Base-by-base conservation (phyloP, 129 eudicot genomes). In the Chrysanthemum seticuspe region DNA sequence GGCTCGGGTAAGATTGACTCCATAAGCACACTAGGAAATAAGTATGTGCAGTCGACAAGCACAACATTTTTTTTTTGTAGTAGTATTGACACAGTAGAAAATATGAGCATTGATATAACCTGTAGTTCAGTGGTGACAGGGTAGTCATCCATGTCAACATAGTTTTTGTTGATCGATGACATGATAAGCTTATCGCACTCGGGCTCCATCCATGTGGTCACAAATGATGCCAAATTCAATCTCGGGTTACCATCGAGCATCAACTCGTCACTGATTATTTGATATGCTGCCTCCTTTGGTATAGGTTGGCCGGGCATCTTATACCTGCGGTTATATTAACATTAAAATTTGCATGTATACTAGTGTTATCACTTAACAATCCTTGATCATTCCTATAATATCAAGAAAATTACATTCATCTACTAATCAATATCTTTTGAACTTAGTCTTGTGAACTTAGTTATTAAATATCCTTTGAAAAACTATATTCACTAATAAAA, bases 111-210 rank as follows among this genome's bases (percentile, higher is more conserved):
- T 13, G 2, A 49, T 50, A 34, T 51, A 14, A 83, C 97, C 91
- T 91, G 95, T 21, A 87, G 89, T 78, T 91, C 91, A 62, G 97
- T 91, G 69, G 95, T 87, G 86, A 87, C 91, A 51, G 95, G 97
- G 62, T 91, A 87, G 73, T 80, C 95, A 52, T 91, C 96, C 96
- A 86, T 89, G 79, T 86, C 91, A 57, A 86, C 86, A 8, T 86
- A 86, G 73, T 86, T 86, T 77, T 85, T 88, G 67, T 88, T 91
- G 23, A 86, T 25, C 14, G 95, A 82, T 2, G 89, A 82, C 97
- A 88, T 91, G 3, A 91, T 85, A 18, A 91, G 97, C 63, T 87
- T 80, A 69, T 90, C 97, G 18, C 89, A 85, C 72, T 90, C 93
- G 0, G 90, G 91, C 77, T 90, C 96, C 96, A 89, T 89, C 96